Base-by-base conservation (phyloP, 23 red algal species). In the Cyanidium caldarium region DNA sequence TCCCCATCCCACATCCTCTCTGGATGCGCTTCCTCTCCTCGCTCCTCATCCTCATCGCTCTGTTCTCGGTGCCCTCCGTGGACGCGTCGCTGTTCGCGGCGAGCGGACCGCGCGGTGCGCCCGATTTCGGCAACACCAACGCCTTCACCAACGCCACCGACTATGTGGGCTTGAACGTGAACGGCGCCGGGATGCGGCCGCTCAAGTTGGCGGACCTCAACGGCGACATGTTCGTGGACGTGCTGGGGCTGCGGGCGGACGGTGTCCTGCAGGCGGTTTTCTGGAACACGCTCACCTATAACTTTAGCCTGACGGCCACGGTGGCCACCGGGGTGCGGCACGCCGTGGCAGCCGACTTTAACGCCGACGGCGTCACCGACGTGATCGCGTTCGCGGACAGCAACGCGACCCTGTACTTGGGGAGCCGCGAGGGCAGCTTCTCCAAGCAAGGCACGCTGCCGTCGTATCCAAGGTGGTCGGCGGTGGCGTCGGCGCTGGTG, bases 321-420 rank as follows among this genome's bases (percentile, higher is more conserved):
- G 7, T 61, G 51, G 5, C 23, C 19, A 28, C 19, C 10, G 21
- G 21, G 19, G 51, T 61, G 51, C 7, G 10, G 7, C 51, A 61
- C 21, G 51, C 51, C 10, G 21, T 61, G 7, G 31, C 51, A 61
- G 92, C 77, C 14, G 92, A 98, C 58, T 86, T 87, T 44, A 83
- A 87, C 44, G 75, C 70, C 66, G 92, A 98, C 68, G 92, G 92
- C 35, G 39, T 42, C 25, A 39, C 80, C 36, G 92, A 98, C 39
- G 35, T 98, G 5, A 38, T 98, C 42, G 58, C 33, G 66, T 46
- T 89, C 31, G 23, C 51, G 36, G 82, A 84, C 38, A 72, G 72
- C 39, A 36, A 39, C 1, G 84, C 71, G 0, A 16, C 44, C 17
- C 39, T 98, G 40, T 66, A 69, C 36, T 88, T 84, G 40, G 81